A percentile compares a stretch with the other conserved stretches of the same genome.
phyloP scores from a whole-genome alignment of 169 alveolate species.

The Haemoproteus tartakovskyi region DNA sequence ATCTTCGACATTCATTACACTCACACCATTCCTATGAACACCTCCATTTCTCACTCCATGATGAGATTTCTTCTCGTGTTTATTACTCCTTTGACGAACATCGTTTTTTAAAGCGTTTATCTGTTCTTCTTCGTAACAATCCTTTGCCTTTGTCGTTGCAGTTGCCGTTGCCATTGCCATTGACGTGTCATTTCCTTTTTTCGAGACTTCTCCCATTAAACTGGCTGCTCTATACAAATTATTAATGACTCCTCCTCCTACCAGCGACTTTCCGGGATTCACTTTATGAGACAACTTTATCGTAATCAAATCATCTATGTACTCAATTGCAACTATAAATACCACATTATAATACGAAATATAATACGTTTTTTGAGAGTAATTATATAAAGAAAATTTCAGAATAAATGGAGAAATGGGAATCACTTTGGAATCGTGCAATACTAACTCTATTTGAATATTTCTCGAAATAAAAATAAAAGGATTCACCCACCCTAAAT shows the following conservation, averaged over 20 bases:
- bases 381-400: constrained; percentile 68
- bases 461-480: constrained; percentile 77
- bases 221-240: background rate
- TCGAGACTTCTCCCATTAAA: background rate
- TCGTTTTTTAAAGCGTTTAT: too few species aligned
- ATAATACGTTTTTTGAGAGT: constrained; percentile 37
- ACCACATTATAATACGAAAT: constrained; percentile 13
- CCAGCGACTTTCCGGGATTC: background rate
- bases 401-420: constrained; percentile 80
- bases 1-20: too few species aligned
- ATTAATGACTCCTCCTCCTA: too few species aligned
- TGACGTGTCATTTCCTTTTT: background rate
- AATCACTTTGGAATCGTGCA: constrained; percentile 78
- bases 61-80: too few species aligned
- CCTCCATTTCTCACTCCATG: too few species aligned
- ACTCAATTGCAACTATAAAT: constrained; percentile 44
- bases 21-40: too few species aligned
- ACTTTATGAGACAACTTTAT: constrained; percentile 31
- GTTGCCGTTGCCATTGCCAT: background rate
- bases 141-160: background rate
- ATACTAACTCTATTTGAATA: constrained; percentile 76
- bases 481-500: constrained; percentile 86
- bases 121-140: too few species aligned
- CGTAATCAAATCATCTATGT: constrained; percentile 43
- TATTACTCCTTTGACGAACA: too few species aligned